Conservation (phyloP, 345 rosid genomes). For the Murraya koenigii region DNA sequence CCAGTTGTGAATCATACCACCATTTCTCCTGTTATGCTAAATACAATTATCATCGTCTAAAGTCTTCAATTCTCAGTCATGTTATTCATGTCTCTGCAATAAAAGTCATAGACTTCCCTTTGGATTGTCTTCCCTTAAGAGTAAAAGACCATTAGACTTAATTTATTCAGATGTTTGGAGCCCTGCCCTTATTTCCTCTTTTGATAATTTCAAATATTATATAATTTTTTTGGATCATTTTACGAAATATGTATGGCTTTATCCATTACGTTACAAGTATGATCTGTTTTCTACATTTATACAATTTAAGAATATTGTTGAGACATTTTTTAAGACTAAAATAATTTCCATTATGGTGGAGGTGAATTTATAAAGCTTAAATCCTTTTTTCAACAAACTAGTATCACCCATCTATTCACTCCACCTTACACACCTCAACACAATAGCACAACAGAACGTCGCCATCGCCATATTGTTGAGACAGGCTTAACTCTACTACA, state of each 20-base stretch:
- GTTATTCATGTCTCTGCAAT: no score
- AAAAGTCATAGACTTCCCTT: no score
- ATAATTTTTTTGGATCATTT: slow-evolving; percentile 11
- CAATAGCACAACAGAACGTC: not conserved
- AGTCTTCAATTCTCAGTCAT: no score
- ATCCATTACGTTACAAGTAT: not conserved
- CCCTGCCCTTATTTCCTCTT: not conserved
- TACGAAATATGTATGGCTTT: not conserved
- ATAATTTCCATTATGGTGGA: not conserved
- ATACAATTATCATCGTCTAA: no score
- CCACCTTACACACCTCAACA: not conserved
- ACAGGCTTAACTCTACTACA: not conserved
- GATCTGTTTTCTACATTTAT: not conserved
- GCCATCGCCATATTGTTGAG: not conserved
- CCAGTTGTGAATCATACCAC: not conserved
- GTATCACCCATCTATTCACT: not conserved
- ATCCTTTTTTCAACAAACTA: not conserved
- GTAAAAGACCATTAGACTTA: not conserved
- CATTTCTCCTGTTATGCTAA: not conserved
- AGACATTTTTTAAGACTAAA: not conserved
- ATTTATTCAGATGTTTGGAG: not conserved
- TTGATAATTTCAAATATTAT: not conserved
- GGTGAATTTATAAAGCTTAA: not conserved
- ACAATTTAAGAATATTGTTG: not conserved
- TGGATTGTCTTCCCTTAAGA: no score